Evolutionary conservation across 805 yeast genomes (phyloP).

Genomic region (Candida ipomoeae): DNA sequence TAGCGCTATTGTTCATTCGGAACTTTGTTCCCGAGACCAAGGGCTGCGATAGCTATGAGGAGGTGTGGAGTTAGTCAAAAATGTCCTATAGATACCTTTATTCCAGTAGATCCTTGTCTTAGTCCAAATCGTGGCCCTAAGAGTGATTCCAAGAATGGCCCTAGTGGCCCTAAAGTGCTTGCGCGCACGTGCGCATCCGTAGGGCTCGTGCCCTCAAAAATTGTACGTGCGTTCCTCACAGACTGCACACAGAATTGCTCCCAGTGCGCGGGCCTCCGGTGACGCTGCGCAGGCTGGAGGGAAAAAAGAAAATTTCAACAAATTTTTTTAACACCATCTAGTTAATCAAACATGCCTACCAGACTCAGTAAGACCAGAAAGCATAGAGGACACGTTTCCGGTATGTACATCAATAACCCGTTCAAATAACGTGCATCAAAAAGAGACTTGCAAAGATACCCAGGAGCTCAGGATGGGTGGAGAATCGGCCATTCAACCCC

Average conservation of each 20-base stretch:
- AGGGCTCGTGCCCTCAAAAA: conserved; percentile 12
- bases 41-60: conserved; percentile 55
- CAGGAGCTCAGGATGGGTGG: not conserved
- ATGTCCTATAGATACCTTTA: too few species aligned
- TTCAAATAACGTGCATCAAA: not conserved
- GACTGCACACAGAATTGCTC: not conserved
- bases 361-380: conserved; percentile 99
- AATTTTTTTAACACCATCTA: conserved; percentile 11
- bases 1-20: conserved; percentile 46
- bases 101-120: not conserved
- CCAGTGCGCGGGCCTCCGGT: conserved; percentile 7
- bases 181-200: conserved; percentile 12
- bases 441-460: not conserved
- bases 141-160: not conserved
- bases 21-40: conserved; percentile 70
- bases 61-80: conserved; percentile 52
- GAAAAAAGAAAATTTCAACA: conserved; percentile 13
- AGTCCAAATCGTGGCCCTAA: too few species aligned
- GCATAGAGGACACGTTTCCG: conserved; percentile 99
- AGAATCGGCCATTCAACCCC: not conserved
- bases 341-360: conserved; percentile 75
- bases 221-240: conserved; percentile 3
- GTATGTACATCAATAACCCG: conserved; percentile 50
- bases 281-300: conserved; percentile 9
- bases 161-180: not conserved